These are phyloP conservation scores for Backusella luteola DNA, from an alignment of 192 early-diverging fungal genomes.

Conservation along the genomic window DNA sequence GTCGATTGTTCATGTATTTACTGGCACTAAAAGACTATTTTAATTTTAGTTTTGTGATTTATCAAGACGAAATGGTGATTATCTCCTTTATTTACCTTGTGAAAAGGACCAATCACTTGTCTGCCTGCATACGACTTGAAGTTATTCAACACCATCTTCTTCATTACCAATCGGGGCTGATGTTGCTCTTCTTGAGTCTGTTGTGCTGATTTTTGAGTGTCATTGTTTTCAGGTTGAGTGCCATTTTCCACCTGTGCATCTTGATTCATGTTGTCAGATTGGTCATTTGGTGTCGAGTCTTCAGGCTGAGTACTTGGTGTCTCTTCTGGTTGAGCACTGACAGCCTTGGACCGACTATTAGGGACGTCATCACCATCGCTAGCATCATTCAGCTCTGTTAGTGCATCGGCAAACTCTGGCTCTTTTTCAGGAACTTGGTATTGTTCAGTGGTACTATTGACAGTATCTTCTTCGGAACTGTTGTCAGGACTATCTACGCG, in stretches of 20 bases:
- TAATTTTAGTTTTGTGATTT: not conserved
- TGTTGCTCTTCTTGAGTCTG: constrained; percentile 8
- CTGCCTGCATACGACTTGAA: constrained; percentile 95
- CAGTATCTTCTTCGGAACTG: not conserved
- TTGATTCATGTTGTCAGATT: not conserved
- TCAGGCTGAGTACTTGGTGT: not conserved
- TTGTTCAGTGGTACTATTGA: not conserved
- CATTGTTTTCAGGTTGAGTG: not conserved
- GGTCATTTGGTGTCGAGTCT: not conserved
- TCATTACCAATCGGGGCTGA: constrained; percentile 49
- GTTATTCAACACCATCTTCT: constrained; percentile 84
- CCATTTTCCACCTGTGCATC: not conserved
- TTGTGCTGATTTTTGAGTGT: not conserved
- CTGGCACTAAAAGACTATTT: constrained; percentile 65
- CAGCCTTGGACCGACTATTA: not conserved
- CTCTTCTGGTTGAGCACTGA: not conserved
- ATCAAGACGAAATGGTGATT: not conserved
- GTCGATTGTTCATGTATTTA: not conserved
- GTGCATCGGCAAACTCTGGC: not conserved
- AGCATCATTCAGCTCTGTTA: not conserved
- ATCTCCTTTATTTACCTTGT: constrained; percentile 63
- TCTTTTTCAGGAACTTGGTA: not conserved
- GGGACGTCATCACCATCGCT: not conserved
- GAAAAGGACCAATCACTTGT: constrained; percentile 95
- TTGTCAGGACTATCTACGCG: not conserved